Base-by-base conservation (phyloP, 495 filamentous ascomycete genomes). In the Penicillium egyptiacum region DNA sequence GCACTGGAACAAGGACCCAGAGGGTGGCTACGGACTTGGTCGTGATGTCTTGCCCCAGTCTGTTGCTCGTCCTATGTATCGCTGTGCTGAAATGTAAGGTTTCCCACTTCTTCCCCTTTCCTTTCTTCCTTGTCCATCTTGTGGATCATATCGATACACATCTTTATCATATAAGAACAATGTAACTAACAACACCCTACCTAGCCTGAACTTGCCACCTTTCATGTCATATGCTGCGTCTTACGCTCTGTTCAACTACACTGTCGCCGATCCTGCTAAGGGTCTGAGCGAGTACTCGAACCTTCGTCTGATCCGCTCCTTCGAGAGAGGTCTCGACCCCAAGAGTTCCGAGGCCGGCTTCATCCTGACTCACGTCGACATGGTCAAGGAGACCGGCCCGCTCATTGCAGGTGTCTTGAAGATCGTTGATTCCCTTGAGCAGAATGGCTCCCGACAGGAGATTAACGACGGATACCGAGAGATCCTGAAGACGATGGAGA, bases 221-320 rank as follows among this genome's bases (percentile, higher is more conserved):
- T 96, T 95, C 79, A 93, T 96, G 90, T 91, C 93, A 63, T 96
- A 96, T 71, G 92, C 92, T 12, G 92, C 90, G 22, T 88, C 88
- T 2, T 96, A 96, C 72, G 88, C 90, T 43, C 83, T 96, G 45
- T 96, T 87, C 82, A 96, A 96, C 77, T 96, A 94, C 70, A 81
- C 81, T 22, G 79, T 94, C 14, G 74, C 79, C 25, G 80, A 92
- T 53, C 86, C 86, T 16, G 65, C 78, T 16, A 76, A 73, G 22
- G 89, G 89, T 25, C 76, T 91, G 16, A 57, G 56, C 1, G 78
- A 85, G 11, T 91, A 92, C 66, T 74, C 81, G 47, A 96, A 96
- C 71, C 78, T 96, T 11, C 87, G 88, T 40, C 82, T 95, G 4
- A 87, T 96, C 60, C 89, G 92, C 20, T 92, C 88, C 20, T 96